Evolutionary conservation across 2,329 filamentous ascomycete genomes (phyloP), one percentile per base, ranked within the genome.

Genomic region (Exophiala dermatitidis): DNA sequence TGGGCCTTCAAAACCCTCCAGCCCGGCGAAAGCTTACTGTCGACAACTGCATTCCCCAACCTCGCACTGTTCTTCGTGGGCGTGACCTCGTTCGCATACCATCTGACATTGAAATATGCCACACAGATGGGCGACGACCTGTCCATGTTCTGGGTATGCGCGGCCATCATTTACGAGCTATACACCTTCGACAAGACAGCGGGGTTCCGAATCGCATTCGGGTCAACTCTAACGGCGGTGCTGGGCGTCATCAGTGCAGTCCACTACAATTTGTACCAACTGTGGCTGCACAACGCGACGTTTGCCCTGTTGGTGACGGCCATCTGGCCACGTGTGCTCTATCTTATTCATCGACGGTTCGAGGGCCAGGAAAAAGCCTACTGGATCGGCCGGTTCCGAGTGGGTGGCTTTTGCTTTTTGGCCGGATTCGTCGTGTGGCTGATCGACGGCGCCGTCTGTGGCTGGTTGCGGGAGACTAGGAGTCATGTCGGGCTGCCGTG

Each of bases 371-470:
- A 56, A 19, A 53, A 46, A 37, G 41, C n/a, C 8, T 52, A 53
- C 46, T 55, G 52, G 52, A 55, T 50, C 40, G 38, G 50, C 6
- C 51, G 60, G 48, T 58, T 53, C 28, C 50, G 53, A 3, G 44
- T 55, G 10, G 57, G 56, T 7, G 59, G 56, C n/a, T 30, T 60
- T 4, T 59, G 50, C 26, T 59, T 53, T 45, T 41, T 52, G 42
- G 54, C 50, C 5, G 60, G 56, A 7, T 62, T 60, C 33, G 48
- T 55, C 2, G 47, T 62, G 9, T 67, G 64, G 64, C 9, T 66
- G 10, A 50, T 66, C 41, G 66, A 68, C 54, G 45, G 53, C 2
- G 64, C 60, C 46, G 46, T 51, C 4, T 67, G 65, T 41, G 53
- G 34, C 3, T 57, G 42, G 28, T 34, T 67, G 3, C 61, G 47